Conservation (phyloP, 352 stramenopile genomes). For the Blastocystis hominis region DNA sequence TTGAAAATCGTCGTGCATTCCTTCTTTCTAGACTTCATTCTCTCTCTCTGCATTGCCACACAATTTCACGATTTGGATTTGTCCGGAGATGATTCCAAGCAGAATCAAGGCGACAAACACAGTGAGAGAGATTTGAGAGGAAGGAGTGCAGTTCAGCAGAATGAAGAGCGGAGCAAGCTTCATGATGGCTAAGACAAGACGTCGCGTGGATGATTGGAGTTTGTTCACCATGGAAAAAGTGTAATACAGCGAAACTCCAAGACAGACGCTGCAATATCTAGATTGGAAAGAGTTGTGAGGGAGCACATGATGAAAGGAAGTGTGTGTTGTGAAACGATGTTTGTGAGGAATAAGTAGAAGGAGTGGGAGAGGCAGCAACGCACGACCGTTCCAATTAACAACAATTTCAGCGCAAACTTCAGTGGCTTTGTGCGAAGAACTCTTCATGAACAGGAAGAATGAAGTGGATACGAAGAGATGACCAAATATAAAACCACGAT, state of each 20-base stretch:
- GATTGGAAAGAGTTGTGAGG: background rate
- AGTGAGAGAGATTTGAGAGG: slow-evolving; percentile 5
- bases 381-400: background rate
- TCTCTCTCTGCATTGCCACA: background rate
- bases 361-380: background rate
- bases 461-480: background rate
- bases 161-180: slow-evolving; percentile 31
- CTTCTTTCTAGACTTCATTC: background rate
- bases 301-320: background rate
- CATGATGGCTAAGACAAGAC: background rate
- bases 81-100: background rate
- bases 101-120: background rate
- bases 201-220: background rate
- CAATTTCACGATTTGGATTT: background rate
- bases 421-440: background rate
- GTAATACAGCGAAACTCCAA: slow-evolving; percentile 28
- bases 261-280: slow-evolving; percentile 12
- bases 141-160: background rate
- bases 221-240: background rate
- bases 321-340: background rate
- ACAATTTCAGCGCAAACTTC: background rate
- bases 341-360: background rate
- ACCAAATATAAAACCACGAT: background rate
- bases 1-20: background rate
- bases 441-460: background rate